Evolutionary conservation across 176 grass and related monocot species (phyloP), one percentile per base, ranked within the genome.

Genomic region (Musa itinerans): DNA sequence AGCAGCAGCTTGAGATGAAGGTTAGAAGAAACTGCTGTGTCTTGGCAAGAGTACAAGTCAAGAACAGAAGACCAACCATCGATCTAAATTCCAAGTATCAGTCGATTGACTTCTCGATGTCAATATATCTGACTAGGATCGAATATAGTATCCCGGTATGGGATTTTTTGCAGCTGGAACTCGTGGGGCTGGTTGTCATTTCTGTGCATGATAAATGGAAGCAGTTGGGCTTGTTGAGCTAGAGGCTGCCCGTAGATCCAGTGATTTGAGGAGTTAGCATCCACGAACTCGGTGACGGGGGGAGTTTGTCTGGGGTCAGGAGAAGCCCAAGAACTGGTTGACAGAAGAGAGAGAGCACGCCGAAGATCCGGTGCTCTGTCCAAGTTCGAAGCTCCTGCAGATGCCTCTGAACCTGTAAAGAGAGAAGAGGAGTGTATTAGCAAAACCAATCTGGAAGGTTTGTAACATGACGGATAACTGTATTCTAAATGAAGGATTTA

Each of bases 281-380:
- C 59, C n/a, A 25, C 48, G 24, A 77, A 20, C 54, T 65, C 27
- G 5, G 52, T 8, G 13, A 53, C 9, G 17, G 73, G 52, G 26
- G 75, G 65, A 52, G 48, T 24, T 77, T 63, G 49, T 64, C 75
- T 48, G 52, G 75, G 61, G 21, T 77, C 75, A 65, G n/a, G 20
- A 23, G 75, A 77, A 65, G 20, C 61, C 75, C 75, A 77, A 52
- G 75, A 23, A 77, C 24, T 53, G 49, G 75, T 15, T 77, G 75
- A 77, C 75, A 77, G 75, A 77, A 77, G 75, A 77, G 75, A 77
- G 75, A 77, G 61, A 77, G 75, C 75, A 65, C 75, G 75, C 59
- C 62, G 75, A 65, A 77, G 75, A 64, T 77, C 75, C 13, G 61
- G 75, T 77, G 75, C 75, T 77, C 75, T 61, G 24, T 65, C 58